Evolutionary conservation across 2,329 filamentous ascomycete genomes (phyloP).

Genomic region (Aspergillus niger): DNA sequence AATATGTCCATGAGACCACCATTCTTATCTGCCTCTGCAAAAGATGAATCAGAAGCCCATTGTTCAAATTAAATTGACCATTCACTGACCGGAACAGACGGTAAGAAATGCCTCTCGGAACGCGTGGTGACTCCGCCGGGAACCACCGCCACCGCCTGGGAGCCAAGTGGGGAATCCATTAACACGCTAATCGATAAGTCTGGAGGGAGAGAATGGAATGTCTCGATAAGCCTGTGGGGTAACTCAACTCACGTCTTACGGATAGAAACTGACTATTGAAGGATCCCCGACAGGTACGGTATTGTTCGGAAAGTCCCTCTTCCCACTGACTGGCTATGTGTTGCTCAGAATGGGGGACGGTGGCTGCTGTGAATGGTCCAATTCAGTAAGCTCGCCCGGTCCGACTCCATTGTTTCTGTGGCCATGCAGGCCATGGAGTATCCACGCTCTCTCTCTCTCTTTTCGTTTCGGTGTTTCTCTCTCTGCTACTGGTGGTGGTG

Average conservation of each 20-base stretch:
- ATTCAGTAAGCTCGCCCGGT: background rate
- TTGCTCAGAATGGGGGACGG: too few relatives aligned
- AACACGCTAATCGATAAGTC: slow-evolving; percentile 12
- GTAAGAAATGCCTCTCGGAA: background rate
- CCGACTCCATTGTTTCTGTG: background rate
- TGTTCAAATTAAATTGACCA: too few relatives aligned
- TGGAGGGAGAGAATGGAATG: background rate
- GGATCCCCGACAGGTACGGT: slow-evolving; percentile 4
- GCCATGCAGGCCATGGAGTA: background rate
- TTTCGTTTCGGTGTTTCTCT: too few relatives aligned
- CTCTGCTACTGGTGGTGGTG: too few relatives aligned
- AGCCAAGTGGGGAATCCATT: slow-evolving; percentile 5
- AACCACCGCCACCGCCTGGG: background rate
- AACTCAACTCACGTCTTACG: background rate
- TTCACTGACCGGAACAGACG: too few relatives aligned
- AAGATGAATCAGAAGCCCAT: too few relatives aligned
- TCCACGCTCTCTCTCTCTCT: too few relatives aligned
- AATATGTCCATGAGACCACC: background rate
- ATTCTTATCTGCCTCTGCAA: background rate
- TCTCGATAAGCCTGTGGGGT: slow-evolving; percentile 18
- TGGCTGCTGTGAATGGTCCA: background rate
- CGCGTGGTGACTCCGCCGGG: background rate
- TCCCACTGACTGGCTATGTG: background rate
- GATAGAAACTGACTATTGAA: too few relatives aligned
- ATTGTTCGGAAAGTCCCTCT: background rate